Evolutionary conservation across 352 stramenopile species (phyloP).

Genomic region (Phytophthora sp.): DNA sequence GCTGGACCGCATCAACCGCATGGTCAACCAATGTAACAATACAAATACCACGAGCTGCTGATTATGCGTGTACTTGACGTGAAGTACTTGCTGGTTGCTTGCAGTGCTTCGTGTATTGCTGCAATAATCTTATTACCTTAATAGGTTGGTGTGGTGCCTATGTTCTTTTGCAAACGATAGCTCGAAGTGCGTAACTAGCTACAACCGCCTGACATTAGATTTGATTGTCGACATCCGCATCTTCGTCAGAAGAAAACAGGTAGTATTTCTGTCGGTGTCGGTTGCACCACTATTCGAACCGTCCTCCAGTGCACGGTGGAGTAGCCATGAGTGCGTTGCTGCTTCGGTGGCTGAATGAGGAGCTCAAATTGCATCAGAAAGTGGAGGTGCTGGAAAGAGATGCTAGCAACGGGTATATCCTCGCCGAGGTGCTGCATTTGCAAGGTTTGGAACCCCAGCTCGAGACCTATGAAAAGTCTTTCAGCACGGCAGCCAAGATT

Average conservation of each 20-base stretch:
- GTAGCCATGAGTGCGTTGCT: conserved; percentile 60
- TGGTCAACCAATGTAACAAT: conserved; percentile 65
- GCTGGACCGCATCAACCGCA: conserved; percentile 69
- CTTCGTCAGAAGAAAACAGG: background rate
- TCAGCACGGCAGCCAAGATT: conserved; percentile 45
- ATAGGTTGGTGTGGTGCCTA: no score
- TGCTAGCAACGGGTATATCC: conserved; percentile 71
- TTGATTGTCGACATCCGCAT: no score
- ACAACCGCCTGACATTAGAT: no score
- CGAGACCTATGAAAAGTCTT: conserved; percentile 49
- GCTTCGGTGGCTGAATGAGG: conserved; percentile 72
- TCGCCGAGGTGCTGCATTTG: conserved; percentile 64
- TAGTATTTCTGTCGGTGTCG: conserved; percentile 38
- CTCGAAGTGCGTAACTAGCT: no score
- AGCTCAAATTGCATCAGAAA: conserved; percentile 52
- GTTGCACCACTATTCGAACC: conserved; percentile 11
- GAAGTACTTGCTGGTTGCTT: background rate
- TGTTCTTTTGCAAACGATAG: no score
- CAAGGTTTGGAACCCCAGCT: conserved; percentile 55
- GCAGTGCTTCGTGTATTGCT: no score
- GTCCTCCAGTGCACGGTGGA: background rate
- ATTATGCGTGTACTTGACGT: conserved; percentile 12
- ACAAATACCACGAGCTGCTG: conserved; percentile 40
- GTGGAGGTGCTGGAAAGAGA: conserved; percentile 65
- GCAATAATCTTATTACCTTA: no score